Base-by-base conservation (phyloP, 768 basidiomycete genomes). In the Pleurotus tuber-regium region DNA sequence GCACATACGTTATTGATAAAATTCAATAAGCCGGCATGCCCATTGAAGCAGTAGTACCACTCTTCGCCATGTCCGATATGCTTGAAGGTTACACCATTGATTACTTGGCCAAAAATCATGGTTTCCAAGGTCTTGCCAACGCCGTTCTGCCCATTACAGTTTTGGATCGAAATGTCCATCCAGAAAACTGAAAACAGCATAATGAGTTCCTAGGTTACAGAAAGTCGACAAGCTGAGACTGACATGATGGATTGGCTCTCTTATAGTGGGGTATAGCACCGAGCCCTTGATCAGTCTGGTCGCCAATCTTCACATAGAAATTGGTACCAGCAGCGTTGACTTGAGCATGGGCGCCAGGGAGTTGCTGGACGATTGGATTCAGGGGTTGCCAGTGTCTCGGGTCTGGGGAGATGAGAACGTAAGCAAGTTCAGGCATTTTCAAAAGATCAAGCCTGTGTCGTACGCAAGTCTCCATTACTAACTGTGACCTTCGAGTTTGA, bases 401-500 rank as follows among this genome's bases (percentile, higher is more conserved):
- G 35, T 38, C 35, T 4, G 35, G 35, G 5, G 35, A 16, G 21
- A 38, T 38, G 35, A 38, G 35, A 9, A 38, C 35, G 10, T 38
- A 38, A 38, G 35, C 35, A n/a, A 38, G n/a, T 38, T 38, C 35
- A 38, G 35, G n/a, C 35, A 38, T 38, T 38, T n/a, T n/a, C n/a
- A n/a, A n/a, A n/a, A n/a, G n/a, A n/a, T n/a, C n/a, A n/a, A n/a
- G n/a, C n/a, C n/a, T n/a, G n/a, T n/a, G n/a, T n/a, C n/a, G n/a
- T n/a, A n/a, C n/a, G n/a, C n/a, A n/a, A n/a, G n/a, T n/a, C n/a
- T n/a, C n/a, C n/a, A n/a, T n/a, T n/a, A n/a, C n/a, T n/a, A n/a
- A n/a, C n/a, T n/a, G n/a, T n/a, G n/a, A n/a, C n/a, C n/a, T n/a
- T n/a, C n/a, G n/a, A n/a, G n/a, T n/a, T n/a, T n/a, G n/a, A n/a